Percentiles rank a stretch among this genome's conserved stretches.
phyloP scores from a whole-genome alignment of 2,329 filamentous ascomycete species.

The Talaromyces sp. region DNA sequence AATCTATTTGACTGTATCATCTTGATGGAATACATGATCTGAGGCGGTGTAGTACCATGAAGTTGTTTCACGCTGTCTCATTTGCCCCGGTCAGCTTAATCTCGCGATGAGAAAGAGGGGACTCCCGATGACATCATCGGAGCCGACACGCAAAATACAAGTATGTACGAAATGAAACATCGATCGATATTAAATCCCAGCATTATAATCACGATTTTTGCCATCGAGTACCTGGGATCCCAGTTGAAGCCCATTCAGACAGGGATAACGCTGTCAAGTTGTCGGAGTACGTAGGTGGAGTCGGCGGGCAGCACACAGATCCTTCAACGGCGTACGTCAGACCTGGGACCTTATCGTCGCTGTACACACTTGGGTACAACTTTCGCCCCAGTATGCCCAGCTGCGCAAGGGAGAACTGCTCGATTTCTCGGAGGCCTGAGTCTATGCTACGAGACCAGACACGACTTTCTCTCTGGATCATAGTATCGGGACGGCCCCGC shows the following conservation, averaged over 20 bases:
- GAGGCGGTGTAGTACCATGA: neutral
- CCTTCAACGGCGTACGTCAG: neutral
- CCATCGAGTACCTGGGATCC: neutral
- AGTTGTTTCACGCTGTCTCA: neutral
- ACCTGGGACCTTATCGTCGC: neutral
- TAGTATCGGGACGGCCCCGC: conserved; percentile 17
- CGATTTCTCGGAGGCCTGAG: too few species aligned
- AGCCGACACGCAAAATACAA: neutral
- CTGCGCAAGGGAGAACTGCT: too few species aligned
- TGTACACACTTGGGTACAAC: neutral
- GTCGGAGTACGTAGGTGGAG: neutral
- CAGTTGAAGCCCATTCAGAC: neutral
- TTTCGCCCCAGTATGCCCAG: neutral
- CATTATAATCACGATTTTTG: neutral
- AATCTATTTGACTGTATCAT: neutral
- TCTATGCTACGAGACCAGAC: neutral
- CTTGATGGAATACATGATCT: too few species aligned
- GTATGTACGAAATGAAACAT: neutral
- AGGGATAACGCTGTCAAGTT: neutral
- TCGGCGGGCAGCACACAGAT: neutral
- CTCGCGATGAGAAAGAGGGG: neutral
- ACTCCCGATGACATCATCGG: neutral
- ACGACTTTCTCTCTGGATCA: too few species aligned
- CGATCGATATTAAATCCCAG: neutral
- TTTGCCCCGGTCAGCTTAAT: neutral